Conservation (phyloP, 345 rosid species). For the Lepidium sativum region DNA sequence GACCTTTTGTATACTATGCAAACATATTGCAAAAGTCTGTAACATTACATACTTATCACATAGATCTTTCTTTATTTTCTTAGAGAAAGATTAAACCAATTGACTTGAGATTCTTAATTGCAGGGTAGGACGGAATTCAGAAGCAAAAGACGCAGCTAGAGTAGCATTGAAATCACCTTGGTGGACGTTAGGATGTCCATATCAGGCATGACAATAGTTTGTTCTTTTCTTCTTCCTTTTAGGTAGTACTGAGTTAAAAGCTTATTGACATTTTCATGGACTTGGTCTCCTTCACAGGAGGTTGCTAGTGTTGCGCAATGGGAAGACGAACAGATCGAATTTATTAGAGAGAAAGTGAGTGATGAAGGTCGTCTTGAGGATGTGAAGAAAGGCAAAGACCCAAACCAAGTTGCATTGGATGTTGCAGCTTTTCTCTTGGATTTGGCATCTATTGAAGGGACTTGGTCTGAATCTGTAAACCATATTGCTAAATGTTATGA, state of each 20-base stretch:
- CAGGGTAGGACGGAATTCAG: slow-evolving; percentile 63
- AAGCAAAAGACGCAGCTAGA: slow-evolving; percentile 90
- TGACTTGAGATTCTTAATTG: slow-evolving; percentile 3
- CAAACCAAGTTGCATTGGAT: slow-evolving; percentile 72
- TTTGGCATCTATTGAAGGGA: slow-evolving; percentile 79
- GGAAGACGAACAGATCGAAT: slow-evolving; percentile 93
- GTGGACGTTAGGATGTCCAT: slow-evolving; percentile 86
- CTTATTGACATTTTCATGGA: not conserved
- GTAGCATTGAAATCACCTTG: slow-evolving; percentile 79
- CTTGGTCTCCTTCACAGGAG: slow-evolving; percentile 32
- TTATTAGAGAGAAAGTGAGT: slow-evolving; percentile 63
- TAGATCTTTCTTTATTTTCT: not conserved
- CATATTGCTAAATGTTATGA: slow-evolving; percentile 62
- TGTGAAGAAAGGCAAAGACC: slow-evolving; percentile 76
- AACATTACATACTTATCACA: not conserved
- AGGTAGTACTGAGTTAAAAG: not conserved
- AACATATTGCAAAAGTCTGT: slow-evolving; percentile 58
- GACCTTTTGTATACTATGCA: slow-evolving; percentile 82
- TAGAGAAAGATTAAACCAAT: not conserved
- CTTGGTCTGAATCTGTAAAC: slow-evolving; percentile 49
- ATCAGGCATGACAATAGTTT: slow-evolving; percentile 35
- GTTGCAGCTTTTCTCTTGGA: slow-evolving; percentile 87
- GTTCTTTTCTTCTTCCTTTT: not conserved
- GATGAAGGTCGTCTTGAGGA: slow-evolving; percentile 76
- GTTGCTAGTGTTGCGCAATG: slow-evolving; percentile 72